Percentiles rank a stretch among this genome's conserved stretches.
phyloP scores from a whole-genome alignment of 2,329 filamentous ascomycete genomes.

The Fusarium keratoplasticum region DNA sequence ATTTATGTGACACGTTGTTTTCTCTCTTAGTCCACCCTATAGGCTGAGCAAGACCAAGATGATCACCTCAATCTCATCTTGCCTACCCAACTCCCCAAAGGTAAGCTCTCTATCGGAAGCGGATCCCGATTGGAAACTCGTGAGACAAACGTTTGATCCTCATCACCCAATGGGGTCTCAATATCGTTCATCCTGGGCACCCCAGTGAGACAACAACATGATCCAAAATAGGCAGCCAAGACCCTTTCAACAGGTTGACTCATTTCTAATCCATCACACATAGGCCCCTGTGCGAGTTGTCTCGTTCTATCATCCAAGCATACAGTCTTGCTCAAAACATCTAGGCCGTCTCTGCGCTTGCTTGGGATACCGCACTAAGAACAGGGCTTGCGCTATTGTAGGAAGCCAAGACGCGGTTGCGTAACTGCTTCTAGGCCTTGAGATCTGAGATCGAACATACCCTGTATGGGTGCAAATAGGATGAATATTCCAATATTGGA shows the following conservation, averaged over 20 bases:
- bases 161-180: background rate
- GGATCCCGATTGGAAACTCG: background rate
- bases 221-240: slow-evolving; percentile 1
- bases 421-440: background rate
- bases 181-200: background rate
- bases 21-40: background rate
- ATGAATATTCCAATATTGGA: too few species aligned
- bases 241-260: background rate
- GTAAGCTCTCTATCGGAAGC: background rate
- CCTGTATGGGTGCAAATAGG: background rate
- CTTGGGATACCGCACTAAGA: background rate
- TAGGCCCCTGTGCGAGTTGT: background rate
- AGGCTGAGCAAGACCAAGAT: background rate
- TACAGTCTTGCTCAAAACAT: background rate
- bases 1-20: background rate
- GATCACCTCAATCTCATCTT: background rate
- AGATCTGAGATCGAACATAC: background rate
- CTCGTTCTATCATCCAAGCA: background rate
- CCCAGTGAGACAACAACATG: background rate
- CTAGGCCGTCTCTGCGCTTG: background rate
- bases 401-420: background rate
- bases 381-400: background rate
- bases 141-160: background rate
- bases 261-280: background rate
- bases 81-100: background rate